Evolutionary conservation across 257 asterid genomes (phyloP).

Genomic region (Jaltomata sinuosa): DNA sequence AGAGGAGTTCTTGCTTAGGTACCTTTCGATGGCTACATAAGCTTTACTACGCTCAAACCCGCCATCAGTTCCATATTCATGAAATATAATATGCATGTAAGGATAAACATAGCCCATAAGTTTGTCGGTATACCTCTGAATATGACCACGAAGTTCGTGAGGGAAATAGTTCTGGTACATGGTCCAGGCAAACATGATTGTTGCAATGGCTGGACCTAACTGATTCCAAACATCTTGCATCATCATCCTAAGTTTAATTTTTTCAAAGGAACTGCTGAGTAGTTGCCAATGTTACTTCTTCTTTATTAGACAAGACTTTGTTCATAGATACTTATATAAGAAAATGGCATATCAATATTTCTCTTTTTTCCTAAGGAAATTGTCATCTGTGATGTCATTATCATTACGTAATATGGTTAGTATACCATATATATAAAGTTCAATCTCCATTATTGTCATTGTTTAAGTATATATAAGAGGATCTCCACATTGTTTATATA

Average conservation of each 20-base stretch:
- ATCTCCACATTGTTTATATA: too few species aligned
- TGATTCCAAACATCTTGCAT: not conserved
- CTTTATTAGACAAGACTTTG: too few species aligned
- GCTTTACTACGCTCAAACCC: not conserved
- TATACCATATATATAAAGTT: too few species aligned
- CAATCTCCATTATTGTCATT: too few species aligned
- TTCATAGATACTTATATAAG: too few species aligned
- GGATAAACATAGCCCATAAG: not conserved
- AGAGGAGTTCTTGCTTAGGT: not conserved
- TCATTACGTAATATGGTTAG: too few species aligned
- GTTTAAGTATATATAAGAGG: too few species aligned
- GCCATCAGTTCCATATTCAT: not conserved
- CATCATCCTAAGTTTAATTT: not conserved
- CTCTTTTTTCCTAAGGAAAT: too few species aligned
- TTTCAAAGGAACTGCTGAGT: too few species aligned
- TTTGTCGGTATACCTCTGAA: not conserved
- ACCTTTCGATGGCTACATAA: not conserved
- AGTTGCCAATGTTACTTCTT: too few species aligned
- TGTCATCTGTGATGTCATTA: too few species aligned
- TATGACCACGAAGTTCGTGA: not conserved
- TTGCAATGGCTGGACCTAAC: not conserved
- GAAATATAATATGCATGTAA: not conserved
- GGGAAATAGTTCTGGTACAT: not conserved
- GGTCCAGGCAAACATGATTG: not conserved
- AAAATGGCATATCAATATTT: too few species aligned